Conservation (phyloP, 306 rosid genomes). For the Vachellia pachyceras region DNA sequence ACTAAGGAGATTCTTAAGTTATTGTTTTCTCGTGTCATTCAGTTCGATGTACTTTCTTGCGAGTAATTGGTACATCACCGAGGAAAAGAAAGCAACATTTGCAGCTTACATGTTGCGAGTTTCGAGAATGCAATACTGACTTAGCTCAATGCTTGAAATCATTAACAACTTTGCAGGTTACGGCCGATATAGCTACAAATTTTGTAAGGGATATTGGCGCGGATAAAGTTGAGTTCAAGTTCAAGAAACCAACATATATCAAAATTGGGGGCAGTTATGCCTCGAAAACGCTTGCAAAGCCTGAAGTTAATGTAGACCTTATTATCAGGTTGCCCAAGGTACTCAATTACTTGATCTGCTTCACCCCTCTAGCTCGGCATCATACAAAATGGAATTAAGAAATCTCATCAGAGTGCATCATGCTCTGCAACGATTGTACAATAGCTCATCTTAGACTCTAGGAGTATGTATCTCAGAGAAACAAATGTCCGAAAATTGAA, state of each 20-base stretch:
- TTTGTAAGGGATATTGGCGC: conserved; percentile 84
- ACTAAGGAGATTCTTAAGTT: neutral
- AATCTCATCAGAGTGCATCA: neutral
- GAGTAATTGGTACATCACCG: neutral
- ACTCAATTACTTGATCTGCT: neutral
- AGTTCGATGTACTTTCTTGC: neutral
- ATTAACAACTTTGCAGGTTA: conserved; percentile 49
- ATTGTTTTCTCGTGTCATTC: neutral
- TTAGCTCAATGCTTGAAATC: conserved; percentile 9
- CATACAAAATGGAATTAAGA: neutral
- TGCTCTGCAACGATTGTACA: neutral
- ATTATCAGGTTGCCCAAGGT: conserved; percentile 85
- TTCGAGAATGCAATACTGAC: neutral
- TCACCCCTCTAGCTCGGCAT: neutral
- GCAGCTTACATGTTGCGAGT: neutral
- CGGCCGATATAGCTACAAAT: conserved; percentile 63
- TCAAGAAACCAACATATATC: conserved; percentile 65
- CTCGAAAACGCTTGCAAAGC: conserved; percentile 59
- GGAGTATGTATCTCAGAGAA: neutral
- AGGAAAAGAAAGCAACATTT: neutral
- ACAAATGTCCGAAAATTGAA: neutral
- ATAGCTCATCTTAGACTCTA: neutral
- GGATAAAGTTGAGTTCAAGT: conserved; percentile 82
- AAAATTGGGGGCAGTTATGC: conserved; percentile 77
- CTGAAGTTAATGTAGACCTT: conserved; percentile 71